Conservation (phyloP, 1,284 basidiomycete genomes). For the Abortiporus biennis region DNA sequence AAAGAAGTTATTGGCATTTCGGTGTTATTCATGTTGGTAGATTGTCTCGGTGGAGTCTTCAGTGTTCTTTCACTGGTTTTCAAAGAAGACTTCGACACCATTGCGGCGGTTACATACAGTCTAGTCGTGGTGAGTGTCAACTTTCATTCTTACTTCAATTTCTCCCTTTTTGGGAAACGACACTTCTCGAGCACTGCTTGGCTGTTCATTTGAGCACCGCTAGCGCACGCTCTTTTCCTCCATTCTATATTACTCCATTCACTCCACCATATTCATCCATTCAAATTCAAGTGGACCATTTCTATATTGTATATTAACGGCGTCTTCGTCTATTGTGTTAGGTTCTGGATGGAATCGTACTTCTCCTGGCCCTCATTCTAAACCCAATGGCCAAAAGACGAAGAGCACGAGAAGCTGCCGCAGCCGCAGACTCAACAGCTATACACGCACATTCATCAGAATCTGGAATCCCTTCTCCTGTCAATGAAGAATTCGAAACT, state of each 20-base stretch:
- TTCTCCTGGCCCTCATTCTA: slow-evolving; percentile 18
- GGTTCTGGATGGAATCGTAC: slow-evolving; percentile 20
- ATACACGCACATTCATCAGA: too few species aligned
- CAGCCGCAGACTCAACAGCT: not conserved
- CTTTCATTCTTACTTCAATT: too few species aligned
- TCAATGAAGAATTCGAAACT: too few species aligned
- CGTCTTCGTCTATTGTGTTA: slow-evolving; percentile 5
- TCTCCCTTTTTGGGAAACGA: too few species aligned
- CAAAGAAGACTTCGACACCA: slow-evolving; percentile 56
- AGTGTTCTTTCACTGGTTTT: slow-evolving; percentile 67
- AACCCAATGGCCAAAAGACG: slow-evolving; percentile 25
- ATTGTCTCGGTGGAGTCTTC: slow-evolving; percentile 71
- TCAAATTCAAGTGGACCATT: not conserved
- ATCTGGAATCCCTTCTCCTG: too few species aligned
- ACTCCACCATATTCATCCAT: not conserved
- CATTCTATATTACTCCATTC: not conserved
- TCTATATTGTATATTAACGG: not conserved
- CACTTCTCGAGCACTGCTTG: not conserved
- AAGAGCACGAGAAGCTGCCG: slow-evolving; percentile 23
- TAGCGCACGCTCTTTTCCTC: not conserved
- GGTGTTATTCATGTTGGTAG: slow-evolving; percentile 63
- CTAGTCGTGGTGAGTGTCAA: slow-evolving; percentile 48
- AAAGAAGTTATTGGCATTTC: slow-evolving; percentile 73
- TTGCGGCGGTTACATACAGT: slow-evolving; percentile 61
- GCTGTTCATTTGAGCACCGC: not conserved